Evolutionary conservation across 805 yeast genomes (phyloP), one percentile per base, ranked within the genome.

Genomic region (Wickerhamiella nectarea): DNA sequence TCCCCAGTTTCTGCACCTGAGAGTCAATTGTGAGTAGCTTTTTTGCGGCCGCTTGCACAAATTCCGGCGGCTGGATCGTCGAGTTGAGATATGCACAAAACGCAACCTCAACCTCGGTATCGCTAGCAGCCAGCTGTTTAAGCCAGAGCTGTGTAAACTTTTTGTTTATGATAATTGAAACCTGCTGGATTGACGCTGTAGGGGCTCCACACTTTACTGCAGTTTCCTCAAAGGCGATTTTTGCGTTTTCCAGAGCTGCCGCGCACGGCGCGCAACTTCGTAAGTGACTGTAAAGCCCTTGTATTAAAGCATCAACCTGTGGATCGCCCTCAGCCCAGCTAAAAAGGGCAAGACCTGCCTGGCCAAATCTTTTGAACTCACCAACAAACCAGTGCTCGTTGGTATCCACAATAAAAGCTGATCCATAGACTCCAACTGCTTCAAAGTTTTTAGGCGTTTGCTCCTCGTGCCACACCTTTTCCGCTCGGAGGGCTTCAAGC

Each of bases 301-400:
- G 9, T 5, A 12, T 19, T 5, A 35, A 10, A 5, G 10, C 11
- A 5, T 19, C n/a, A n/a, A 35, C n/a, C 24, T 35, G 17, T 10
- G 9, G 21, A 5, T 11, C n/a, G 14, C 14, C 18, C 9, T 20
- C 42, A 5, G 15, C 29, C 18, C 12, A 39, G 8, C 35, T 31
- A 15, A 31, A 31, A n/a, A 39, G n/a, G 15, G 31, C n/a, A 14
- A 39, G 19, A 2, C 28, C 29, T 7, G 36, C 42, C 15, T 18
- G 15, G 15, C 42, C 42, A 6, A 10, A 17, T 9, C 14, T 24
- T 10, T 21, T 21, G 10, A 20, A 20, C 11, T 39, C 42, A 11
- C 36, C 42, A n/a, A 5, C 5, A 14, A 28, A 39, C 42, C 42
- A 39, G 34, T 38, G 41, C n/a, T 18, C 12, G 24, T 6, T 19